Evolutionary conservation across 805 yeast genomes (phyloP).

Genomic region (Metschnikowia colocasiae): DNA sequence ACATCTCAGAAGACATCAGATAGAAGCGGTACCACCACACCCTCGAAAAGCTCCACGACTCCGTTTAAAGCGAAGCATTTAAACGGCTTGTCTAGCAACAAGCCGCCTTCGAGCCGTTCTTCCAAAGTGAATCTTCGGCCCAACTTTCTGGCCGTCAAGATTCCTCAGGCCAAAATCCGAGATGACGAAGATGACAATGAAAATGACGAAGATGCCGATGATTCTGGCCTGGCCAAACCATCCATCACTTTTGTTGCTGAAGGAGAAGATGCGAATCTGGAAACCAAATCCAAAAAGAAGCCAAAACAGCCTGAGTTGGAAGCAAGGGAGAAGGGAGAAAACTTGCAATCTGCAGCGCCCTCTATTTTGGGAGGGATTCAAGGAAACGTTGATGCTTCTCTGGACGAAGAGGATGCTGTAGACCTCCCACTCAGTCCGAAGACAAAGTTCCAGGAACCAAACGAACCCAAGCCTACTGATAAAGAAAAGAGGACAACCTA

Average conservation of each 20-base stretch:
- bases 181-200: conserved; percentile 61
- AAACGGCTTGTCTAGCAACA: conserved; percentile 14
- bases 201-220: conserved; percentile 18
- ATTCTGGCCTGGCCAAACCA: conserved; percentile 38
- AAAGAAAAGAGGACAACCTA: conserved; percentile 18
- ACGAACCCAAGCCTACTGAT: conserved; percentile 10
- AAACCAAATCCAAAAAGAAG: conserved; percentile 6
- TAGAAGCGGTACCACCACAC: conserved; percentile 1
- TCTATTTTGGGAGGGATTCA: conserved; percentile 2
- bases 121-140: conserved; percentile 46
- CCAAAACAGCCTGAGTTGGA: not conserved
- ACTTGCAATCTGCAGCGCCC: conserved; percentile 4
- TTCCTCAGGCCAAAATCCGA: conserved; percentile 63
- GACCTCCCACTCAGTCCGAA: not conserved
- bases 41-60: not conserved
- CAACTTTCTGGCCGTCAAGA: conserved; percentile 64
- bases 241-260: conserved; percentile 59
- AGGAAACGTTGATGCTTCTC: not conserved
- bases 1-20: not conserved
- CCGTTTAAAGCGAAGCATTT: conserved; percentile 6
- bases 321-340: not conserved
- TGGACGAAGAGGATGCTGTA: not conserved
- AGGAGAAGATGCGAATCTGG: conserved; percentile 21
- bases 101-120: conserved; percentile 31
- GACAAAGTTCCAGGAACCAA: not conserved